A percentile compares a stretch with the other conserved stretches of the same genome.
Conservation (phyloP, 768 basidiomycete genomes). For the Lyophyllum semitale region DNA sequence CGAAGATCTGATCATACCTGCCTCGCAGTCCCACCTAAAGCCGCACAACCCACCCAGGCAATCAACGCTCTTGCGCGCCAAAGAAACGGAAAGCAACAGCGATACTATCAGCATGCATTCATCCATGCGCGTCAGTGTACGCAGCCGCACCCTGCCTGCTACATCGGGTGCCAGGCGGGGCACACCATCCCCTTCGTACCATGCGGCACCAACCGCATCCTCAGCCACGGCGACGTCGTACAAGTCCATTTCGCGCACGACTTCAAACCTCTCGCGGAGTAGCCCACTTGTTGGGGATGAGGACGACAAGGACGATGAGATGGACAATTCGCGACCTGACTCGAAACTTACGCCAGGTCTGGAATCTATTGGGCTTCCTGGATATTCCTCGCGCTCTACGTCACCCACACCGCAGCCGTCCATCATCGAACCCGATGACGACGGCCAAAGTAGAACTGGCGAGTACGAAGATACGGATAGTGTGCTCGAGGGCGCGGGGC, state of each 20-base stretch:
- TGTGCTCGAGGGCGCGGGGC: background rate
- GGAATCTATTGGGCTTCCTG: constrained; percentile 16
- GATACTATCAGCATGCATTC: constrained; percentile 41
- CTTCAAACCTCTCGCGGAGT: constrained; percentile 16
- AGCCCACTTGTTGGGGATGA: constrained; percentile 6
- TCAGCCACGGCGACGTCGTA: constrained; percentile 39
- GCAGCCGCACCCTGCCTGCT: constrained; percentile 31
- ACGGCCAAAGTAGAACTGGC: constrained; percentile 6
- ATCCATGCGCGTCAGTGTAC: constrained; percentile 43
- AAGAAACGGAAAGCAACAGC: constrained; percentile 43
- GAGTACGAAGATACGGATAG: constrained; percentile 8
- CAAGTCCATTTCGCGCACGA: constrained; percentile 42
- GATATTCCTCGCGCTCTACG: constrained; percentile 12
- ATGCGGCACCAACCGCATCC: constrained; percentile 17
- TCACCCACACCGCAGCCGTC: constrained; percentile 21
- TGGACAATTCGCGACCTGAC: constrained; percentile 56
- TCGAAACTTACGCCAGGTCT: constrained; percentile 67
- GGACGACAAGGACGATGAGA: constrained; percentile 22
- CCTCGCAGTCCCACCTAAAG: constrained; percentile 14
- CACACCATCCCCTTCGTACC: constrained; percentile 7
- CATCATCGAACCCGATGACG: constrained; percentile 24
- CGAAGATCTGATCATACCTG: constrained; percentile 59
- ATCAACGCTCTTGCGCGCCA: constrained; percentile 17
- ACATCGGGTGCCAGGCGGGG: constrained; percentile 13
- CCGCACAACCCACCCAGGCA: constrained; percentile 20